Conservation (phyloP, 1,139 yeast genomes). For the Meyerozyma sp. region DNA sequence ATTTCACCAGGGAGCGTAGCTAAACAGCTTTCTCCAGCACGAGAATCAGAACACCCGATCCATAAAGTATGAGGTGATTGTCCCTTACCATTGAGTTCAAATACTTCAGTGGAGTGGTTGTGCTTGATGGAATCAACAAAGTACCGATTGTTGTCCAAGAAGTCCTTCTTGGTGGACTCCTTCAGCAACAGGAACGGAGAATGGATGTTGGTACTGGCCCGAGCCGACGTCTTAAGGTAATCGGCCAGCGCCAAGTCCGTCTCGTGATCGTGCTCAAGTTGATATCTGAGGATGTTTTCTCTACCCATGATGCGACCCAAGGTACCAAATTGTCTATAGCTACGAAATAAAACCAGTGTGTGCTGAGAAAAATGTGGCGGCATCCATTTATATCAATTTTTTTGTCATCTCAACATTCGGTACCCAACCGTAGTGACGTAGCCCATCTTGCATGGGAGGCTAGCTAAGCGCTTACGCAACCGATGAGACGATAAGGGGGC, state of each 20-base stretch:
- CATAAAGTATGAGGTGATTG: slow-evolving; percentile 92
- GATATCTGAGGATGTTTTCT: slow-evolving; percentile 39
- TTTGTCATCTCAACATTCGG: neutral
- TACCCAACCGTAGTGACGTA: neutral
- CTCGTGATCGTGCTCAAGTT: slow-evolving; percentile 37
- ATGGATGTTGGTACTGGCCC: slow-evolving; percentile 11
- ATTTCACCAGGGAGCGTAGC: slow-evolving; percentile 90
- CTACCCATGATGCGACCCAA: slow-evolving; percentile 30
- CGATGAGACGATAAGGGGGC: neutral
- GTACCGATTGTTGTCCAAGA: slow-evolving; percentile 59
- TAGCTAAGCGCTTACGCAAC: neutral
- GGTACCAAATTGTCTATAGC: neutral
- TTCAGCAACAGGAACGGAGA: slow-evolving; percentile 54
- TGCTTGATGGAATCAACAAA: slow-evolving; percentile 61
- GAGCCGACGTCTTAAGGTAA: neutral
- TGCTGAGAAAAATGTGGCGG: neutral
- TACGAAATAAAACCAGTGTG: neutral
- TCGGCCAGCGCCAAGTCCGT: slow-evolving; percentile 22
- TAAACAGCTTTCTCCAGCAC: slow-evolving; percentile 77
- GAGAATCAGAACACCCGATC: slow-evolving; percentile 95
- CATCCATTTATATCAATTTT: neutral
- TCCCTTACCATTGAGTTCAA: slow-evolving; percentile 72
- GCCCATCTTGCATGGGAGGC: neutral
- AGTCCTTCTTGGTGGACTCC: slow-evolving; percentile 58
- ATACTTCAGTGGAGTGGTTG: slow-evolving; percentile 55